Evolutionary conservation across 2,329 filamentous ascomycete species (phyloP).

Genomic region (Epicoccum sorghinum): DNA sequence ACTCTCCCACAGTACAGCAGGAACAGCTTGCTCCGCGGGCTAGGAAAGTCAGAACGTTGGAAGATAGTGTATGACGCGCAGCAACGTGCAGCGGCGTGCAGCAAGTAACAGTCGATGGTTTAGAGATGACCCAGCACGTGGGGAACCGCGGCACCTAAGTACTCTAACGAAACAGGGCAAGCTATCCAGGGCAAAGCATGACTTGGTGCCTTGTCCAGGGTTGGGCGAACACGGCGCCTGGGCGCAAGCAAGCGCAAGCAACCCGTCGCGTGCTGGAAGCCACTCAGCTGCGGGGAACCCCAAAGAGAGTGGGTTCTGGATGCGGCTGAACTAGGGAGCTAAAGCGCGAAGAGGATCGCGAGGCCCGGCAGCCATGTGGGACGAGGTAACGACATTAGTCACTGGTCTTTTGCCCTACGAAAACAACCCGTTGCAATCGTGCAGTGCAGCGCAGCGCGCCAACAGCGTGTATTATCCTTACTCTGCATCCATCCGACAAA

Average conservation of each 20-base stretch:
- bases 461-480: background rate
- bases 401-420: background rate
- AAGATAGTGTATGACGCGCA: too few relatives aligned
- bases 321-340: slow-evolving; percentile 2
- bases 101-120: too few relatives aligned
- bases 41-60: too few relatives aligned
- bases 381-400: background rate
- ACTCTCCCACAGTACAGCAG: too few relatives aligned
- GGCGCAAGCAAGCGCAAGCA: background rate
- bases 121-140: too few relatives aligned
- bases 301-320: background rate
- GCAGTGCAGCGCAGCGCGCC: background rate
- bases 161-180: too few relatives aligned
- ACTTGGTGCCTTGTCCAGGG: background rate
- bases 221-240: background rate
- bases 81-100: too few relatives aligned
- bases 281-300: slow-evolving; percentile 2
- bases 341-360: background rate
- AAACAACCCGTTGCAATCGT: background rate
- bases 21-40: too few relatives aligned
- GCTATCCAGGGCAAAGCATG: background rate
- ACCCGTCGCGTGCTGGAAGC: background rate
- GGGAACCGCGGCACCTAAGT: too few relatives aligned
- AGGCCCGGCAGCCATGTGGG: background rate
- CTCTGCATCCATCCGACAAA: too few relatives aligned